Evolutionary conservation across 73 alveolate genomes (phyloP).

Genomic region (Paramecium caudatum): DNA sequence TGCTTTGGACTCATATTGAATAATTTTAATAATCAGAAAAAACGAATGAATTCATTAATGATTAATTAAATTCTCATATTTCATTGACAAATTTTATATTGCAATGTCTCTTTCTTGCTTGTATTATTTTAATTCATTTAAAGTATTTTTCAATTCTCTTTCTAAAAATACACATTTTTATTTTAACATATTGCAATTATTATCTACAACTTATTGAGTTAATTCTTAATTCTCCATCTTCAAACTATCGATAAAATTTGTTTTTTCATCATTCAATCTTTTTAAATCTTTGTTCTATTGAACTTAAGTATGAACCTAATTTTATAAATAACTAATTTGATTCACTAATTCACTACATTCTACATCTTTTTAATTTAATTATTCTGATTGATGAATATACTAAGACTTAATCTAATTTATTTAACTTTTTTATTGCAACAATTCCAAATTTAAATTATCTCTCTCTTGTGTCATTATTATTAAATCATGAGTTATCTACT

Average conservation of each 20-base stretch:
- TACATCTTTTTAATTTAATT: background rate
- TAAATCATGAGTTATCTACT: background rate
- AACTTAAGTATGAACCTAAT: constrained; percentile 3
- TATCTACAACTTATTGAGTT: background rate
- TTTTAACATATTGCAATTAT: too few species aligned
- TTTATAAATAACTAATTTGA: constrained; percentile 1
- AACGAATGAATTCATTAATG: background rate
- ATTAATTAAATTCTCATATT: background rate
- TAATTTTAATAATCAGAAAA: constrained; percentile 12
- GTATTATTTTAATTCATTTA: too few species aligned
- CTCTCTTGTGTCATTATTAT: background rate
- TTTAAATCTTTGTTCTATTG: constrained; percentile 6
- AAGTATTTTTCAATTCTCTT: too few species aligned
- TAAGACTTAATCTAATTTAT: background rate
- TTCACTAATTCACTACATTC: constrained; percentile 26
- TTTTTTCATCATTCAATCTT: background rate
- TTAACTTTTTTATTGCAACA: background rate
- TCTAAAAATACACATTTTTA: too few species aligned
- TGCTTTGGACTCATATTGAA: background rate
- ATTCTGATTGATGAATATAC: background rate
- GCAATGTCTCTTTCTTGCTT: too few species aligned
- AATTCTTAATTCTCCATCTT: background rate
- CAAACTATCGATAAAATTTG: background rate
- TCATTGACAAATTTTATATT: too few species aligned
- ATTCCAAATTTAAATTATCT: background rate